Base-by-base conservation (phyloP, 2,329 filamentous ascomycete genomes). In the Exutisphaerella laricina region DNA sequence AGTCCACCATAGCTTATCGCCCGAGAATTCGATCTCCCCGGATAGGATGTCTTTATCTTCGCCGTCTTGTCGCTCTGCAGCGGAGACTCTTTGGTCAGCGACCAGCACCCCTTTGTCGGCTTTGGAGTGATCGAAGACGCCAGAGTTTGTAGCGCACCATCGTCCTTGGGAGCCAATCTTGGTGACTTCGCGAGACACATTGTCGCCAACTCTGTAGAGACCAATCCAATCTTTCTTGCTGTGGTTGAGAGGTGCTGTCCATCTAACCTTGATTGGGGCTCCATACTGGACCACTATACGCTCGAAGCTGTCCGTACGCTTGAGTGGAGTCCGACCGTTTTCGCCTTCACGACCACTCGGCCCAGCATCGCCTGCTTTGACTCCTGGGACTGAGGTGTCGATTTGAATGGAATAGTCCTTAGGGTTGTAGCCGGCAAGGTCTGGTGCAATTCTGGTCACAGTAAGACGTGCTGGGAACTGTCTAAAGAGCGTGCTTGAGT, bases 1-100 rank as follows among this genome's bases (percentile, higher is more conserved):
- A 0, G 85, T 94, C 92, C 92, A 98, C 83, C 88, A 98, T 2
- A 96, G 76, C 68, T 94, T 95, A 69, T 97, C 89, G 35, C 92
- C 89, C 7, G 82, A 74, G 61, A 98, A 97, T 9, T 87, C 66
- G 59, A 97, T 82, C 62, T 95, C 88, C 31, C 92, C 92, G 9
- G 78, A 75, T 3, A 87, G 77, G 51, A 82, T 74, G 44, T 85
- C 74, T 13, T 66, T 68, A 3, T 75, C 74, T 2, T 73, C 70
- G 1, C 71, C 70, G 57, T 71, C 69, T 51, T 67, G 51, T 20
- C 67, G 65, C 29, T 65, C 55, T 0, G 62, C 58, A 12, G 66
- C 70, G 0, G 71, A 62, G 1, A 81, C 64, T 1, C 76, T 69
- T 25, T 80, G 70, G 57, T 96, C 83, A 7, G 77, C 80, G 1